Conservation (phyloP, 768 basidiomycete species). For the Antrodiella citrinella region DNA sequence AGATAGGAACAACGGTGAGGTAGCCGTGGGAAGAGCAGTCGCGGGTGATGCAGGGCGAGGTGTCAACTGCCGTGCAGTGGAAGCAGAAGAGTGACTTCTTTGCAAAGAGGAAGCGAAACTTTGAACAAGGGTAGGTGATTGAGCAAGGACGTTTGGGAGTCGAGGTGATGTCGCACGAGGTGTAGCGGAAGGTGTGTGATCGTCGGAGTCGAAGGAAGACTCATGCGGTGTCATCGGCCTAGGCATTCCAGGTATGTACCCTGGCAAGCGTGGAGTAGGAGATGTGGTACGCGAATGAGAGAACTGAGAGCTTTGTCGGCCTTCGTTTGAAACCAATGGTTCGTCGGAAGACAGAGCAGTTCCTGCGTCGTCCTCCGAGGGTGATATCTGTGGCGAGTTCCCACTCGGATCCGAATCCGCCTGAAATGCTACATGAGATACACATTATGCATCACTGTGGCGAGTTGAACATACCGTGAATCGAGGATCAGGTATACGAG, state of each 20-base stretch:
- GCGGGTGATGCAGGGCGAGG: slow-evolving; percentile 42
- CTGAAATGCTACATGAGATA: slow-evolving; percentile 9
- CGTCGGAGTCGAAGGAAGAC: slow-evolving; percentile 53
- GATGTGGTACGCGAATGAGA: slow-evolving; percentile 42
- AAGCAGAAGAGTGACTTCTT: slow-evolving; percentile 51
- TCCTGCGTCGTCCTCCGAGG: slow-evolving; percentile 44
- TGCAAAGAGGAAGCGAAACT: slow-evolving; percentile 30
- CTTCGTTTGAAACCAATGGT: slow-evolving; percentile 39
- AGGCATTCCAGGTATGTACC: slow-evolving; percentile 87
- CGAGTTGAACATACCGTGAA: background rate
- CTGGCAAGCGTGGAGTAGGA: slow-evolving; percentile 53
- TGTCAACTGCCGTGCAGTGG: slow-evolving; percentile 32
- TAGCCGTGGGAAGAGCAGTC: slow-evolving; percentile 21
- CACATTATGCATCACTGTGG: slow-evolving; percentile 1
- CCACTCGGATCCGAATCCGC: slow-evolving; percentile 9
- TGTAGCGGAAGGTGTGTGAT: slow-evolving; percentile 62
- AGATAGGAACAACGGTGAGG: slow-evolving; percentile 44
- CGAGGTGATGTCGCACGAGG: slow-evolving; percentile 72
- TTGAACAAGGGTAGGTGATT: slow-evolving; percentile 27
- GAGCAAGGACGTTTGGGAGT: slow-evolving; percentile 25
- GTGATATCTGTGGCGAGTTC: slow-evolving; percentile 12
- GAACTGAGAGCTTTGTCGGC: slow-evolving; percentile 48
- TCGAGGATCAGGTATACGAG: slow-evolving; percentile 7
- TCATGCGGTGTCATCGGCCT: slow-evolving; percentile 88
- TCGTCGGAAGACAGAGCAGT: slow-evolving; percentile 68